These are phyloP conservation scores for Ganoderma multipileum DNA, from an alignment of 1,284 basidiomycete genomes.

Conservation along the genomic window DNA sequence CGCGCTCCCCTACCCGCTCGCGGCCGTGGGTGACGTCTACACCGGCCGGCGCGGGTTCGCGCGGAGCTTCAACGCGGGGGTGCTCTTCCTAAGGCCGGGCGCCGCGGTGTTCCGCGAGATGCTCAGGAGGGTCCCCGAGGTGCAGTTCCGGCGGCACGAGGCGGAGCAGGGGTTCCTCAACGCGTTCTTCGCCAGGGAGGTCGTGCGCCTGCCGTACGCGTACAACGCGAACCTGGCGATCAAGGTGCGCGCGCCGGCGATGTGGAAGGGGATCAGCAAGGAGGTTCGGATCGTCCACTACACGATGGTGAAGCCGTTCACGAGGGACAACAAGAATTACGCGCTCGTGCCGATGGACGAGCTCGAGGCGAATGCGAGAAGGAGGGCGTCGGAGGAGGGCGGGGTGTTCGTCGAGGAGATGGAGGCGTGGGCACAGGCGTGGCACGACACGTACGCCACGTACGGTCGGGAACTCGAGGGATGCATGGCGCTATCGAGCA, in stretches of 20 bases:
- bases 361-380: conserved; percentile 35
- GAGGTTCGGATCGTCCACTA: conserved; percentile 50
- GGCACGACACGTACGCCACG: conserved; percentile 36
- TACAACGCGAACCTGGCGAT: conserved; percentile 57
- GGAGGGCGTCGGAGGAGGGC: conserved; percentile 29
- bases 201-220: conserved; percentile 48
- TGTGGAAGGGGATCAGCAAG: conserved; percentile 46
- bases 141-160: conserved; percentile 40
- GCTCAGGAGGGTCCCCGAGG: conserved; percentile 40
- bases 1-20: conserved; percentile 49
- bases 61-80: conserved; percentile 50
- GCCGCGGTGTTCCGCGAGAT: conserved; percentile 42
- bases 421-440: conserved; percentile 43
- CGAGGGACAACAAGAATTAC: conserved; percentile 31
- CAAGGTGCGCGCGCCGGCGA: conserved; percentile 41
- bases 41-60: conserved; percentile 44
- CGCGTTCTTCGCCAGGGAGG: conserved; percentile 48
- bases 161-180: conserved; percentile 57
- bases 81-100: conserved; percentile 47
- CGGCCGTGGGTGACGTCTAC: conserved; percentile 51
- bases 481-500: conserved; percentile 26
- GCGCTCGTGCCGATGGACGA: conserved; percentile 35
- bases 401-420: conserved; percentile 43
- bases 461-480: conserved; percentile 25
- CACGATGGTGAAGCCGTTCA: conserved; percentile 49